A percentile compares a stretch with the other conserved stretches of the same genome.
These are phyloP conservation scores for Mucor indicus DNA, from an alignment of 371 early-diverging fungal genomes.

Conservation along the genomic window DNA sequence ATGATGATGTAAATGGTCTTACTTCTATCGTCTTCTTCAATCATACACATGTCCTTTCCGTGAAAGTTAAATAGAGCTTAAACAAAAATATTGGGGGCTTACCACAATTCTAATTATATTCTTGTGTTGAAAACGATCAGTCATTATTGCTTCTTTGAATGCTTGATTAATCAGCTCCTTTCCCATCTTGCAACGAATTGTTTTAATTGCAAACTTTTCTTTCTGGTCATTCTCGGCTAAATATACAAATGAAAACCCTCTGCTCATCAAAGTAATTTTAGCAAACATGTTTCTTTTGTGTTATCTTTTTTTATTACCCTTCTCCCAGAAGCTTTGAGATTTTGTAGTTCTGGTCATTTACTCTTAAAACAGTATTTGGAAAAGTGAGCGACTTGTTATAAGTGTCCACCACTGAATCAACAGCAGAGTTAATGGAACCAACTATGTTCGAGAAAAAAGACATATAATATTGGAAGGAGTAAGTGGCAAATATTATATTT, in stretches of 20 bases:
- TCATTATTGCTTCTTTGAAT: conserved; percentile 66
- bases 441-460: conserved; percentile 16
- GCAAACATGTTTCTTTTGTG: neutral
- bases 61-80: neutral
- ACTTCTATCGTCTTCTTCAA: conserved; percentile 56
- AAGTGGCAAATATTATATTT: too few relatives aligned
- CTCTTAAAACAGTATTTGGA: conserved; percentile 53
- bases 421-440: conserved; percentile 12
- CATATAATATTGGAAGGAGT: too few relatives aligned
- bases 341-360: conserved; percentile 56
- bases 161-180: conserved; percentile 60
- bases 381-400: conserved; percentile 6
- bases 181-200: conserved; percentile 63
- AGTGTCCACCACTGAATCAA: conserved; percentile 14
- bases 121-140: conserved; percentile 59
- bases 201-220: conserved; percentile 63
- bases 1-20: conserved; percentile 67
- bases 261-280: conserved; percentile 16
- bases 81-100: conserved; percentile 14
- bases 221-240: conserved; percentile 63
- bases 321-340: conserved; percentile 68
- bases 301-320: conserved; percentile 45
- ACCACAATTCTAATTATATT: conserved; percentile 70
- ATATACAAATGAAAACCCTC: conserved; percentile 76
- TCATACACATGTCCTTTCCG: conserved; percentile 60